Evolutionary conservation across 305 asterid species (phyloP), one percentile per base, ranked within the genome.

Genomic region (Fraxinus sp.): DNA sequence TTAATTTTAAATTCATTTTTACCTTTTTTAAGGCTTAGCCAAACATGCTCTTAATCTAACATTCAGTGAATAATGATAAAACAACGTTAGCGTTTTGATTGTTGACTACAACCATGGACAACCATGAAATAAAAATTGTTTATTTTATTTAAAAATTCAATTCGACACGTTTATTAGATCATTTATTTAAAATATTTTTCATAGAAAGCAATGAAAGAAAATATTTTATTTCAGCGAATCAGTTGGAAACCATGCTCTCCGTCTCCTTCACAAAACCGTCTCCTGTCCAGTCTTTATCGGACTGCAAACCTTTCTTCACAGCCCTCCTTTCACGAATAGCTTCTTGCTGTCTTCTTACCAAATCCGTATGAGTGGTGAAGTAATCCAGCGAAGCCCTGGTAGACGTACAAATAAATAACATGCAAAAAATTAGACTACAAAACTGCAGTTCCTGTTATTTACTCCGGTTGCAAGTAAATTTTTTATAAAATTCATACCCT

Each of bases 211-310:
- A 64, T 9, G 36, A 26, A 66, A 26, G 74, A 66, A 0, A 9
- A 10, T 9, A 64, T 26, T n/a, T 79, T 11, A 79, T 77, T 41
- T 80, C 75, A 78, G 14, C 78, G 37, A 30, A 79, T 90, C 84
- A 93, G 85, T 94, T 94, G 74, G 98, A 95, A 81, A 93, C 98
- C 98, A 94, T 94, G 92, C 95, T 93, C 84, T 94, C 97, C 7
- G 93, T 89, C 88, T 93, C 97, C 37, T 90, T 92, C 46, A 93
- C 97, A 80, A 94, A 94, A 57, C 98, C 98, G 85, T 94, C 98
- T 36, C 97, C 98, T 8, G 99, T 96, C 99, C 99, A 96, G 90
- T 96, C 99, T 86, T 88, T 91, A 81, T 96, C 99, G 1, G 98
- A 96, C 81, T 86, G 91, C 87, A 93, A 83, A 3, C 97, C 99